Percentiles rank a stretch among this genome's conserved stretches.
Evolutionary conservation across 2,329 filamentous ascomycete species (phyloP).

Genomic region (Graphilbum ipis-grandicollis): DNA sequence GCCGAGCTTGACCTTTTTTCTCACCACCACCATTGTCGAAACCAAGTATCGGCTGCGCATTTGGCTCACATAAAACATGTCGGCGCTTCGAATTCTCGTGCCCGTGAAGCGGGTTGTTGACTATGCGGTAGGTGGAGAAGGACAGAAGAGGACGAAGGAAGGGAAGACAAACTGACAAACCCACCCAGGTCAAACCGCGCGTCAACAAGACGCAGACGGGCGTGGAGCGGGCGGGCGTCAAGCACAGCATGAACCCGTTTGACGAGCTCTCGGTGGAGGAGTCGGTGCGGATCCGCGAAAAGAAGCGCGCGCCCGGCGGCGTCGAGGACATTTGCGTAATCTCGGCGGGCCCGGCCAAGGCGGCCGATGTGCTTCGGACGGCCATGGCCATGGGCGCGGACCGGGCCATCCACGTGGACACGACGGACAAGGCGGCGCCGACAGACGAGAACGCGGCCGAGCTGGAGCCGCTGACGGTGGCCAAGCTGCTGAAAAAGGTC

Average conservation of each 20-base stretch:
- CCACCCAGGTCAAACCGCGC: constrained; percentile 50
- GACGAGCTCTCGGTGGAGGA: constrained; percentile 97
- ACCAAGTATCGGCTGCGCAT: background rate
- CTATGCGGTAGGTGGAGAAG: constrained; percentile 50
- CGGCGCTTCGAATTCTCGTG: constrained; percentile 56
- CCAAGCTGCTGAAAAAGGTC: constrained; percentile 69
- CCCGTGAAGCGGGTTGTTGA: constrained; percentile 76
- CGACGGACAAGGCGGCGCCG: constrained; percentile 43
- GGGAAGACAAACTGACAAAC: too few relatives aligned
- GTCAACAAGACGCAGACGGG: constrained; percentile 62
- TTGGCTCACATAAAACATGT: constrained; percentile 24
- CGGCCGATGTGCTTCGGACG: constrained; percentile 75
- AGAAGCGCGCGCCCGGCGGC: constrained; percentile 50
- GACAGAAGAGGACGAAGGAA: too few relatives aligned
- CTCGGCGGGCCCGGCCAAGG: constrained; percentile 74
- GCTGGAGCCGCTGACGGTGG: constrained; percentile 78
- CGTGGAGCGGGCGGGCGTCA: constrained; percentile 82
- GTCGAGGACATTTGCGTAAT: constrained; percentile 88
- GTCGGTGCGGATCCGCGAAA: constrained; percentile 84
- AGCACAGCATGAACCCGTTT: constrained; percentile 98
- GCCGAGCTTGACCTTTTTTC: background rate
- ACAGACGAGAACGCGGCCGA: constrained; percentile 56
- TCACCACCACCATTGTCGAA: background rate
- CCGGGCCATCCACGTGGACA: constrained; percentile 74
- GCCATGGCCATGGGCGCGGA: constrained; percentile 99